Evolutionary conservation across 805 yeast genomes (phyloP).

Genomic region (Ogataea parapolymorpha): DNA sequence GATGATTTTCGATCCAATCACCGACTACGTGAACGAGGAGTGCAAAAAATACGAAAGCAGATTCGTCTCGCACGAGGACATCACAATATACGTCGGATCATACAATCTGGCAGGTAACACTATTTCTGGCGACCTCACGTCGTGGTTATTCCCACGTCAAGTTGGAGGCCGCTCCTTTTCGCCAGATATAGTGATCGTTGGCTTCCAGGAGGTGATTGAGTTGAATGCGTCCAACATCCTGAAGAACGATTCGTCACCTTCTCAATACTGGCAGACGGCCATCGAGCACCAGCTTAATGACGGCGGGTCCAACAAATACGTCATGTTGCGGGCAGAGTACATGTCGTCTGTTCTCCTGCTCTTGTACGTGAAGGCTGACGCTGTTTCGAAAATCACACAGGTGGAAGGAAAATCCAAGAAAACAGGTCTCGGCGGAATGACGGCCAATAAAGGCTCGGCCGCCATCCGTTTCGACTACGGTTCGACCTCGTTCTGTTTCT

Average conservation of each 20-base stretch:
- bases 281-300: conserved; percentile 60
- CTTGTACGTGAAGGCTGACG: conserved; percentile 55
- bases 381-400: conserved; percentile 55
- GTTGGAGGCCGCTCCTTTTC: conserved; percentile 43
- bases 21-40: conserved; percentile 74
- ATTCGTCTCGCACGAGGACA: conserved; percentile 59
- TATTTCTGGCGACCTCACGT: conserved; percentile 53
- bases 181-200: conserved; percentile 86
- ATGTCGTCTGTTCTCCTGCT: conserved; percentile 67
- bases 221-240: conserved; percentile 87
- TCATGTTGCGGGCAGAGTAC: conserved; percentile 70
- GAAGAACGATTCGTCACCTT: conserved; percentile 77
- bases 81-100: conserved; percentile 75
- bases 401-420: conserved; percentile 95
- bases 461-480: conserved; percentile 87
- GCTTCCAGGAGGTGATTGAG: conserved; percentile 93
- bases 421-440: conserved; percentile 94
- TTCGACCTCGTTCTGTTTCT: conserved; percentile 72
- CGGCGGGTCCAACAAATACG: conserved; percentile 37
- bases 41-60: conserved; percentile 45
- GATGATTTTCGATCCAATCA: conserved; percentile 78
- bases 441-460: conserved; percentile 96
- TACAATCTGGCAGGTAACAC: conserved; percentile 80
- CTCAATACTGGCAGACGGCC: conserved; percentile 72
- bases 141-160: conserved; percentile 79